phyloP scores from a whole-genome alignment of 2,329 filamentous ascomycete genomes.

The Xylaria multiplex region DNA sequence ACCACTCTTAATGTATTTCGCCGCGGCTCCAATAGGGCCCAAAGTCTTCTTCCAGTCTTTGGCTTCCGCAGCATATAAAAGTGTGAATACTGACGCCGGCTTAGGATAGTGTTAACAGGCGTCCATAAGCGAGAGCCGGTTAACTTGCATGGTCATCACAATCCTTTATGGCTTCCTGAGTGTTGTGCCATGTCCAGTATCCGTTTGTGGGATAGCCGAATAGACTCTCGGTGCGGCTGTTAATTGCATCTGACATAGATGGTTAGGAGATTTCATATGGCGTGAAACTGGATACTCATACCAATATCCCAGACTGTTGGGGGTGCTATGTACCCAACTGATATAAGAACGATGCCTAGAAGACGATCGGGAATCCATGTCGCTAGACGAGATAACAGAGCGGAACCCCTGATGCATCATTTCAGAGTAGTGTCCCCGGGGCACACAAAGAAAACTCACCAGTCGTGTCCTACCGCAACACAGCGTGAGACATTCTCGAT shows the following conservation, averaged over 20 bases:
- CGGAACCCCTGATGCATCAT: conserved; percentile 19
- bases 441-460: background rate
- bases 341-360: conserved; percentile 23
- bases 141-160: conserved; percentile 29
- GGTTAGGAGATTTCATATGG: conserved; percentile 5
- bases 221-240: conserved; percentile 1
- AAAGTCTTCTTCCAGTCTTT: conserved; percentile 26
- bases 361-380: conserved; percentile 27
- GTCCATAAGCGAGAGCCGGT: background rate
- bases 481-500: background rate
- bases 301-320: conserved; percentile 28
- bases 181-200: conserved; percentile 33
- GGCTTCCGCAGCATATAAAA: conserved; percentile 26
- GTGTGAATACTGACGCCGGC: conserved; percentile 28
- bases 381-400: conserved; percentile 26
- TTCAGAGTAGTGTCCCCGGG: background rate
- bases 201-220: conserved; percentile 30
- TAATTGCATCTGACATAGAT: conserved; percentile 8
- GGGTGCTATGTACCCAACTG: conserved; percentile 28
- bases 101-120: conserved; percentile 2
- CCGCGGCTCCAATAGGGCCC: conserved; percentile 17
- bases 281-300: background rate
- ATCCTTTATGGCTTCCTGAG: conserved; percentile 26
- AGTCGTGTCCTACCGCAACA: background rate
- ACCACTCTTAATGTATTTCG: conserved; percentile 15